Base-by-base conservation (phyloP, 352 stramenopile species). In the Phytophthora boehmeriae region DNA sequence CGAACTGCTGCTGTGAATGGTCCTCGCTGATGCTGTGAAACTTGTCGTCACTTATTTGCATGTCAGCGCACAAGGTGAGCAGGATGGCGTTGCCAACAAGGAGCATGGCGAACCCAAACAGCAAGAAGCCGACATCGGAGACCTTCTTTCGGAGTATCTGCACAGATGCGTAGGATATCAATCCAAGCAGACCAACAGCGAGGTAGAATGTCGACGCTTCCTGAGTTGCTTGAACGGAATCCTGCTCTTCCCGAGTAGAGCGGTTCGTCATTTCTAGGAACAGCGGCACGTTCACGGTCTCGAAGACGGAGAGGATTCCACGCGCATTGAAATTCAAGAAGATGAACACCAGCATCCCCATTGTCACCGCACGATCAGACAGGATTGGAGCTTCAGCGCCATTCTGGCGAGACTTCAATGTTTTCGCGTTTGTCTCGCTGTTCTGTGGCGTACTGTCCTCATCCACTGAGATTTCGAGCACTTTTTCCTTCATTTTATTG, bases 251-350 rank as follows among this genome's bases (percentile, higher is more conserved):
- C 8, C 54, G 35, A 9, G 55, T 76, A 20, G 47, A 80, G 32
- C 64, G 66, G 34, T 75, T 73, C 8, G 80, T 80, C 23, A 73
- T 56, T 25, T 75, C 51, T 20, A 83, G 41, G 43, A 87, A 90
- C 4, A 89, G 56, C 42, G 79, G 75, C 10, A 89, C 70, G 59
- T 89, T 88, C 20, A 89, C 72, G n/a, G 79, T 89, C 68, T 90
- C 81, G 42, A 89, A 90, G 9, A 90, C 72, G 4, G 79, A 88
- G 13, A 90, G 64, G 44, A 90, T 88, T 4, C 81, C 79, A 19
- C 79, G 70, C 16, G 71, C 68, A 25, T 71, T 86, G 41, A 88
- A 80, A 66, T 90, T 90, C 23, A 86, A 63, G 34, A 86, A 86
- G n/a, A 88, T 81, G 43, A 88, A 89, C 1, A 86, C 68, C 17